A percentile compares a stretch with the other conserved stretches of the same genome.
These are phyloP conservation scores for Rutstroemia sp. DNA, from an alignment of 2,329 filamentous ascomycete species.

Conservation along the genomic window DNA sequence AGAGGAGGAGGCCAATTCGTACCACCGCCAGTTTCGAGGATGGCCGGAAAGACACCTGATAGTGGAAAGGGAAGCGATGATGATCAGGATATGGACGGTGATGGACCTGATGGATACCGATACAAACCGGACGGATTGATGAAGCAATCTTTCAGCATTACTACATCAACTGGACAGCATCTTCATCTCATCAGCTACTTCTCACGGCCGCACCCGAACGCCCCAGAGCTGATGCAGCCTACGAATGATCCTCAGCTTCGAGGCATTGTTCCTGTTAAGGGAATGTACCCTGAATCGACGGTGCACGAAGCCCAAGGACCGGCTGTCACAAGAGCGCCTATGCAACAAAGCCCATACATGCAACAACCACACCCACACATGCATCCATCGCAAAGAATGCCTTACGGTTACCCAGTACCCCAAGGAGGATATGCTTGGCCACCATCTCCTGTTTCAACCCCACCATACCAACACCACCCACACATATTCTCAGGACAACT, in stretches of 20 bases:
- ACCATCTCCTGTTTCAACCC: constrained; percentile 47
- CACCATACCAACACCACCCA: constrained; percentile 39
- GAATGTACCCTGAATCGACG: constrained; percentile 95
- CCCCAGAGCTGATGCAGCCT: constrained; percentile 70
- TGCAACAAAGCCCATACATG: constrained; percentile 43
- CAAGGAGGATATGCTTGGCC: constrained; percentile 43
- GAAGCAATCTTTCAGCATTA: constrained; percentile 99
- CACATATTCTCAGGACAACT: constrained; percentile 32
- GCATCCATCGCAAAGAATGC: constrained; percentile 30
- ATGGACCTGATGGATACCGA: constrained; percentile 79
- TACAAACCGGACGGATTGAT: constrained; percentile 96
- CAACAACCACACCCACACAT: constrained; percentile 32
- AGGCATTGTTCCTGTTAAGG: constrained; percentile 79
- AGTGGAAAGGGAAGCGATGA: constrained; percentile 76
- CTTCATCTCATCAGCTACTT: constrained; percentile 98
- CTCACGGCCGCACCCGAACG: constrained; percentile 67
- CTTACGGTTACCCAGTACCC: constrained; percentile 32
- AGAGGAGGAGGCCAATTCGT: constrained; percentile 70
- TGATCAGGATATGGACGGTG: constrained; percentile 61
- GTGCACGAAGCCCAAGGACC: constrained; percentile 81
- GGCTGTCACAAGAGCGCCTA: constrained; percentile 69
- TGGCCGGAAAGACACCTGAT: constrained; percentile 72
- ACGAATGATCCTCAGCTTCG: constrained; percentile 72
- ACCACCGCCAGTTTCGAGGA: constrained; percentile 44
- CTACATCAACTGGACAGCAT: constrained; percentile 81